Evolutionary conservation across 2,329 filamentous ascomycete species (phyloP).

Genomic region (Cytospora mali): DNA sequence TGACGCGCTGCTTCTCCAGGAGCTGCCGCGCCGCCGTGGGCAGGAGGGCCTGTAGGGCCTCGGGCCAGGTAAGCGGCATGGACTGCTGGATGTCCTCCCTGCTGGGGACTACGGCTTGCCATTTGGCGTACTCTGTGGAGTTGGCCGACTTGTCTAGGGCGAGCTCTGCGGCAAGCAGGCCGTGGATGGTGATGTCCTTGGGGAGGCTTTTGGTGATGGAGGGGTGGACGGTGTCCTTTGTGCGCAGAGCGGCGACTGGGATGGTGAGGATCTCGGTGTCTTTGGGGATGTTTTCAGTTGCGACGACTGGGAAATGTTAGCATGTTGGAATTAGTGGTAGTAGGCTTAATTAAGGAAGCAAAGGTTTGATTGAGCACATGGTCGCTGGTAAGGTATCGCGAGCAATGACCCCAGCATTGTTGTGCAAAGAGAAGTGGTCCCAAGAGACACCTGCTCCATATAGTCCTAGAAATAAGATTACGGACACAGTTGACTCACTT

Average conservation of each 20-base stretch:
- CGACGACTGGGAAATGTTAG: conserved; percentile 14
- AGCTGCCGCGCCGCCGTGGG: conserved; percentile 48
- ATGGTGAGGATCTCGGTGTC: conserved; percentile 44
- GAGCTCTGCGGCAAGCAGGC: conserved; percentile 70
- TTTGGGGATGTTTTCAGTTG: conserved; percentile 12
- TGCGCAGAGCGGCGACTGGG: conserved; percentile 65
- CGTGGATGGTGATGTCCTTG: conserved; percentile 64
- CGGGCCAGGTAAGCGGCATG: conserved; percentile 54
- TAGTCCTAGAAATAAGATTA: neutral
- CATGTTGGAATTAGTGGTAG: too few relatives aligned
- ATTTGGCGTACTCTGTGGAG: conserved; percentile 52
- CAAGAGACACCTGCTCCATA: neutral
- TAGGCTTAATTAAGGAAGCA: too few relatives aligned
- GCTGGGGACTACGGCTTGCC: conserved; percentile 70
- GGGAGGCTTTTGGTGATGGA: conserved; percentile 55
- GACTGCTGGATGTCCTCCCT: conserved; percentile 55
- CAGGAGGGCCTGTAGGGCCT: conserved; percentile 48
- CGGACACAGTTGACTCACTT: conserved; percentile 13
- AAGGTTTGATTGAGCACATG: neutral
- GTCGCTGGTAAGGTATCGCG: neutral
- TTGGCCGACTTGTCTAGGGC: conserved; percentile 52
- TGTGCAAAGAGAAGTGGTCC: neutral
- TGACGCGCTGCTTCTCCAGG: conserved; percentile 54
- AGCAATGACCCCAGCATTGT: neutral
- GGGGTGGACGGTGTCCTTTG: conserved; percentile 60